Base-by-base conservation (phyloP, 1,139 yeast species). In the Spencermartinsiella ligniputridi region DNA sequence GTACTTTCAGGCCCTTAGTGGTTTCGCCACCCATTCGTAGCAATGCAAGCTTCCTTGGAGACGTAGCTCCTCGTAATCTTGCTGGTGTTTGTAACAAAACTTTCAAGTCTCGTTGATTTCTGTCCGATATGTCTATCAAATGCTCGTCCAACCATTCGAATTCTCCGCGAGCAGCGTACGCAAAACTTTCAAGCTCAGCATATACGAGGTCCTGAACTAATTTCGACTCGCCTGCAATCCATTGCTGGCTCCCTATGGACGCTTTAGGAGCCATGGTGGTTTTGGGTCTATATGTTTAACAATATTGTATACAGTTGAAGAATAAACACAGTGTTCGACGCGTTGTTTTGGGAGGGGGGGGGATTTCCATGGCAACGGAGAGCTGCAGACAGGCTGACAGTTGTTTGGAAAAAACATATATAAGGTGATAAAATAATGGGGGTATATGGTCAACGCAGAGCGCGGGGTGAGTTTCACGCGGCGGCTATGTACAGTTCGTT, bases 211-310 rank as follows among this genome's bases (percentile, higher is more conserved):
- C 61, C 35, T 61, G 57, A 8, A 63, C 61, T 2, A 58, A 56
- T 35, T 56, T 55, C 39, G 69, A 63, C 52, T 74, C 78, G 24
- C 60, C 60, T 21, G 68, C 65, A 47, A 70, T 61, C 79, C 79
- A 74, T 48, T 67, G 69, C 12, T 72, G 62, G 4, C 75, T 65
- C 3, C 76, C 77, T 1, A 50, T 52, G 21, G 48, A 34, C 15
- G 52, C 13, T 27, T 27, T 27, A 6, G 32, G 15, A n/a, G 13
- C 32, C 32, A 27, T 27, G 4, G 22, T 30, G 6, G 34, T 30
- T 8, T 8, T 6, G 17, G 17, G 13, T n/a, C n/a, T n/a, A n/a
- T n/a, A n/a, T n/a, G n/a, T n/a, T n/a, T 12, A 9, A 24, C 29
- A 24, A 24, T 12, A 24, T 24, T 9, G 11, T 24, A 24, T 12